These are phyloP conservation scores for Hypoxylon sp. DNA, from an alignment of 2,329 filamentous ascomycete genomes.

Conservation along the genomic window DNA sequence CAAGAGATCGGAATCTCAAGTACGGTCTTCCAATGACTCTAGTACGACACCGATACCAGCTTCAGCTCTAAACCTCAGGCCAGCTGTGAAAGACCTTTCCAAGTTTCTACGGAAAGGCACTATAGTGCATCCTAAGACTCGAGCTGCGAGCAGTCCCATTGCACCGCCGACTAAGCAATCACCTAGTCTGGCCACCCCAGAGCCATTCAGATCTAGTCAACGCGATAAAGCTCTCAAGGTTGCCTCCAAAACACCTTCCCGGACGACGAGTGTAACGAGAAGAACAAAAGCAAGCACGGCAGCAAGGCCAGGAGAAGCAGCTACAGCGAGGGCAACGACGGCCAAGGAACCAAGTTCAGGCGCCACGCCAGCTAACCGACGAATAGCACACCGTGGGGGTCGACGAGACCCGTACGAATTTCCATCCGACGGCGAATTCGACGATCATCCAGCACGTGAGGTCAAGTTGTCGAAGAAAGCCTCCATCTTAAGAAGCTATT, in stretches of 20 bases:
- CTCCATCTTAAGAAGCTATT: neutral
- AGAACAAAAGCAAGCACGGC: neutral
- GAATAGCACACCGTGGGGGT: neutral
- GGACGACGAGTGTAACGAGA: neutral
- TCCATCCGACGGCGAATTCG: constrained; percentile 35
- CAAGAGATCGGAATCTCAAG: neutral
- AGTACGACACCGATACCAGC: neutral
- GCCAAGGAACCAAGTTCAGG: neutral
- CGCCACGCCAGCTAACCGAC: neutral
- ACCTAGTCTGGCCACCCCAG: neutral
- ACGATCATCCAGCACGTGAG: constrained; percentile 3
- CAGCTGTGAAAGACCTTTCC: constrained; percentile 17
- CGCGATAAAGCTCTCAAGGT: neutral
- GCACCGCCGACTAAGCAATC: neutral
- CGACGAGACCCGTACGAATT: constrained; percentile 38
- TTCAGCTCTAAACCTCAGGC: neutral
- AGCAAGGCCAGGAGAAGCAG: neutral
- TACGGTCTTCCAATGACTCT: neutral
- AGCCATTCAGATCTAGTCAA: neutral
- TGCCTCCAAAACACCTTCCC: neutral
- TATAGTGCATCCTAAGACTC: neutral
- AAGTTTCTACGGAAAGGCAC: neutral
- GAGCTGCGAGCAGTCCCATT: neutral
- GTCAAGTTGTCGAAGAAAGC: neutral
- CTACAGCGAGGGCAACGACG: neutral